These are phyloP conservation scores for Dictyostelium capitatum DNA, from an alignment of 78 protist species.

Conservation along the genomic window DNA sequence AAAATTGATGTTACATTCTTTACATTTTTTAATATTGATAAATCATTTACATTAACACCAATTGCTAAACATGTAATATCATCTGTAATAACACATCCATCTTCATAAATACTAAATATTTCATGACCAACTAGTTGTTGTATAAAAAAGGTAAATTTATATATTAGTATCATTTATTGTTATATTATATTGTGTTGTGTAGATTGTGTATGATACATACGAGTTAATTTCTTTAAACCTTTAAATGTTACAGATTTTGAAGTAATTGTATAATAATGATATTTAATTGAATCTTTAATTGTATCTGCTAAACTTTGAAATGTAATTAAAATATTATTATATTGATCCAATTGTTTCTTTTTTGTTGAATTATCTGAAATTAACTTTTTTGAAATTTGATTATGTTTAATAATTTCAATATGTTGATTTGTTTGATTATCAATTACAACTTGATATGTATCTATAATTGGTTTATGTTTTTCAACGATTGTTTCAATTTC, in stretches of 20 bases:
- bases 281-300: not conserved
- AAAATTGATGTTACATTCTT: not conserved
- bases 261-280: not conserved
- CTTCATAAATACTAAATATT: not conserved
- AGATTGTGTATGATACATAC: not conserved
- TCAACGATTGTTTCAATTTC: not conserved
- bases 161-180: not conserved
- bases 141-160: too few relatives aligned
- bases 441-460: not conserved
- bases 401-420: slow-evolving; percentile 2
- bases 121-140: not conserved
- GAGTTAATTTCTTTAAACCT: not conserved
- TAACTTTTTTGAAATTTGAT: not conserved
- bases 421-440: not conserved
- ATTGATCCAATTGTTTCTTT: not conserved
- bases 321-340: not conserved
- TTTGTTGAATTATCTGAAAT: not conserved
- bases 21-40: not conserved
- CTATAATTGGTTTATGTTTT: not conserved
- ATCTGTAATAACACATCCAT: not conserved
- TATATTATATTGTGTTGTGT: not conserved
- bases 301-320: not conserved
- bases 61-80: not conserved
- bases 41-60: not conserved
- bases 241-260: not conserved